Base-by-base conservation (phyloP, 2,329 filamentous ascomycete genomes). In the Beauveria sp. region DNA sequence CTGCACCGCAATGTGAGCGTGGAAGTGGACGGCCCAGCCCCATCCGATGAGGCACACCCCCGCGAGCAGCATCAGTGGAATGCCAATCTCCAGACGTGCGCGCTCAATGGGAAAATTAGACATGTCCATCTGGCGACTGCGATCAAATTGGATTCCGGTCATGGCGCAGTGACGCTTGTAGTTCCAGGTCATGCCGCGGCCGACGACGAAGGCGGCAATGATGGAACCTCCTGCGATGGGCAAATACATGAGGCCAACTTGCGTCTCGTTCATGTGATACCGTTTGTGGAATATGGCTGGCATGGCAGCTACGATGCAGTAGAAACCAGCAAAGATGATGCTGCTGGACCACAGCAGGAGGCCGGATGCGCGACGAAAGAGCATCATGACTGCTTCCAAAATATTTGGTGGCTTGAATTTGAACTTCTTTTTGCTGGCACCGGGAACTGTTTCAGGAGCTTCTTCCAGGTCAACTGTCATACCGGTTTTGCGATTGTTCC, bases 101-200 rank as follows among this genome's bases (percentile, higher is more conserved):
- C 73, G 71, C 66, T 84, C 81, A 10, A 84, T 78, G 1, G 81
- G 80, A 41, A 84, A 83, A 0, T 71, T 64, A 0, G 71, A 66
- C 14, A 84, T 70, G 63, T 83, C 78, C 37, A 76, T 74, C 64
- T 80, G 80, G 10, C 81, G 80, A 53, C 76, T 80, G 65, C 78
- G 79, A 60, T 80, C 79, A 59, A 86, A 77, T 0, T 76, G 68
- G 10, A 88, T 72, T 10, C 81, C 81, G 0, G 83, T 70, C 5
- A 72, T 75, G 10, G 71, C 69, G 14, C 86, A 86, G 62, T 87
- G 79, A 1, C 86, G 82, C 1, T 80, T 78, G 69, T 86, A 92
- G 70, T 89, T 90, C 73, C 80, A 80, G 70, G 91, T 88, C 41
- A 90, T 79, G 1, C 84, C 65, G 2, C 78, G 77, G 1, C 88